phyloP scores from a whole-genome alignment of 139 green algal genomes.

The Edaphochlamys debaryana region DNA sequence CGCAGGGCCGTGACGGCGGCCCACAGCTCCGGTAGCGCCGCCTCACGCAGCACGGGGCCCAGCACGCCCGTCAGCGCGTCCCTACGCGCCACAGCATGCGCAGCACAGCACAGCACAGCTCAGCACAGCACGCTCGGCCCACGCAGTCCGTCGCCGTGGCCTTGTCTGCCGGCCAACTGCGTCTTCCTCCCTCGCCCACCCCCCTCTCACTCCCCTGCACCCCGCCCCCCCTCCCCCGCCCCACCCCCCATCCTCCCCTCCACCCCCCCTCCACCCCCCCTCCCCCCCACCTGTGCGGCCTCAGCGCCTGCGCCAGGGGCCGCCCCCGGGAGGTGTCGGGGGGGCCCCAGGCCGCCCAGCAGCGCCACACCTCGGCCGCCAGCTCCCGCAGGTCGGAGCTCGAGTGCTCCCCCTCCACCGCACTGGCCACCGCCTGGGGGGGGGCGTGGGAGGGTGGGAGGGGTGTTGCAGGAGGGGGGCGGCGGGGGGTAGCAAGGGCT shows the following conservation, averaged over 20 bases:
- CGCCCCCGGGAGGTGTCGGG: slow-evolving; percentile 45
- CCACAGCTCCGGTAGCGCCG: slow-evolving; percentile 47
- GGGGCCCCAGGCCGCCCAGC: slow-evolving; percentile 4
- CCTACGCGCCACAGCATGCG: slow-evolving; percentile 27
- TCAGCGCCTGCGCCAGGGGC: slow-evolving; percentile 20
- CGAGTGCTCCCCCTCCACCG: slow-evolving; percentile 58
- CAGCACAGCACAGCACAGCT: too few species aligned
- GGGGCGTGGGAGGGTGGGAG: not conserved
- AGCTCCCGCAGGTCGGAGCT: slow-evolving; percentile 61
- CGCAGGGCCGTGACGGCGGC: slow-evolving; percentile 11
- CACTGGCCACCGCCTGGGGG: slow-evolving; percentile 1
- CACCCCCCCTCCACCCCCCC: not conserved
- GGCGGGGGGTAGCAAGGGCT: not conserved
- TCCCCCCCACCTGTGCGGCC: slow-evolving; percentile 35
- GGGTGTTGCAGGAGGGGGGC: not conserved
- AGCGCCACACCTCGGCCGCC: slow-evolving; percentile 48
- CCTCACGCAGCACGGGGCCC: slow-evolving; percentile 42
- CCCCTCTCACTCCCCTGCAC: too few species aligned
- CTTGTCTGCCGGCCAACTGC: too few species aligned
- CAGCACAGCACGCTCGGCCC: too few species aligned
- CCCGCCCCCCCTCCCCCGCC: not conserved
- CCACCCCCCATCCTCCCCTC: not conserved
- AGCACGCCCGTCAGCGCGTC: slow-evolving; percentile 42
- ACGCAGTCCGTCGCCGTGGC: too few species aligned
- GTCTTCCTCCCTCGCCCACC: too few species aligned